phyloP scores from a whole-genome alignment of 176 grass and related monocot species.

The Hsuehochloa calcarea region DNA sequence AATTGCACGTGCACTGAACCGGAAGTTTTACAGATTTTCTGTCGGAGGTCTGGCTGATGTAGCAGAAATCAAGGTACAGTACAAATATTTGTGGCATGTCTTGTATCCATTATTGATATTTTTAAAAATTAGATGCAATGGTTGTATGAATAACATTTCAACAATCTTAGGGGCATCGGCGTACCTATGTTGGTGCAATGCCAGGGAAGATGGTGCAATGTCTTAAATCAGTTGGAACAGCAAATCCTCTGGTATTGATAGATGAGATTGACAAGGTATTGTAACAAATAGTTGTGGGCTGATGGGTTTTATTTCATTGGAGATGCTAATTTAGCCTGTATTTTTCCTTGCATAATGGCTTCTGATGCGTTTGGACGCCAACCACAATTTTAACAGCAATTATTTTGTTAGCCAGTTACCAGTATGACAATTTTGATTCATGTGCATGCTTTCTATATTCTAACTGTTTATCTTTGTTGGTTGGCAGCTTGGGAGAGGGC shows the following conservation, averaged over 20 bases:
- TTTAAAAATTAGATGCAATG: neutral
- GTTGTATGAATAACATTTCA: conserved; percentile 28
- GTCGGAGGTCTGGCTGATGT: conserved; percentile 99
- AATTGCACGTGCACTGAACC: conserved; percentile 91
- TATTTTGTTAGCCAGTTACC: conserved; percentile 4
- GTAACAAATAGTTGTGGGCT: neutral
- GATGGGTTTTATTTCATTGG: conserved; percentile 21
- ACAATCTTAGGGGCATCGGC: conserved; percentile 82
- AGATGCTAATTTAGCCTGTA: neutral
- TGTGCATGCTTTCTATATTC: neutral
- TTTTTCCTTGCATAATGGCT: conserved; percentile 28
- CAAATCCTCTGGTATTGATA: conserved; percentile 94
- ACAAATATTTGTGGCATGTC: conserved; percentile 21
- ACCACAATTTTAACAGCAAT: conserved; percentile 8
- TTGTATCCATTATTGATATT: conserved; percentile 15
- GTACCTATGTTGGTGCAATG: conserved; percentile 98
- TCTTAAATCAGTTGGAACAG: conserved; percentile 89
- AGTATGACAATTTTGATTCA: neutral
- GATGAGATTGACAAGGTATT: conserved; percentile 99
- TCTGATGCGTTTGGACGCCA: conserved; percentile 14
- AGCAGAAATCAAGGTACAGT: conserved; percentile 91
- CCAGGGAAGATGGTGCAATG: conserved; percentile 99
- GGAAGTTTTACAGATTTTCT: conserved; percentile 96
- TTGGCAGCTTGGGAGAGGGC: conserved; percentile 84
- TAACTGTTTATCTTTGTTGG: conserved; percentile 22